Evolutionary conservation across 2,329 filamentous ascomycete species (phyloP).

Genomic region (Trichoderma simmonsii): DNA sequence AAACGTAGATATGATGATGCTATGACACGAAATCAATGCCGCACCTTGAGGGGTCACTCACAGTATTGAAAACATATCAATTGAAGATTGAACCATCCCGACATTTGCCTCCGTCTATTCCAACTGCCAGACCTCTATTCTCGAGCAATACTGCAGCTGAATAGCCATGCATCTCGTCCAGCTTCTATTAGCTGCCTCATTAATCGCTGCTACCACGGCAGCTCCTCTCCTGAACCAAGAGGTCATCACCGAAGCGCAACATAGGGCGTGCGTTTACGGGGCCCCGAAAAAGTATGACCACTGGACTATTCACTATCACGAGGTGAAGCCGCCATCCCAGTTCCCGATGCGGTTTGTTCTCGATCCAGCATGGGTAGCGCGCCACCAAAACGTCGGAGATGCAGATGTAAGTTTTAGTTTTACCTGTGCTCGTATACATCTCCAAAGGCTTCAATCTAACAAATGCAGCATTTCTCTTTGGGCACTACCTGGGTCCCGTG

Average conservation of each 20-base stretch:
- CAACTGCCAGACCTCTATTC: not conserved
- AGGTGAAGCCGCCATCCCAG: not conserved
- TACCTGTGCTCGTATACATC: not conserved
- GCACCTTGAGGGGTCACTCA: not conserved
- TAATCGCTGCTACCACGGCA: not conserved
- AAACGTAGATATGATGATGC: not conserved
- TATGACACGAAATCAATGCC: not conserved
- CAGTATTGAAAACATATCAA: not conserved
- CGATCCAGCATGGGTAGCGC: constrained; percentile 15
- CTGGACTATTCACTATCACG: constrained; percentile 16
- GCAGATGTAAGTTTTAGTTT: not conserved
- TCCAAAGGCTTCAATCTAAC: not conserved
- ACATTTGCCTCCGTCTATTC: not conserved
- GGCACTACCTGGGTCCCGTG: constrained; percentile 2
- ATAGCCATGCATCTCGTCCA: not conserved
- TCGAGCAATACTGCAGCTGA: not conserved
- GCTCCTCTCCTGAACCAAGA: not conserved
- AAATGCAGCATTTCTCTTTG: constrained; percentile 2
- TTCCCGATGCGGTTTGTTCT: not conserved
- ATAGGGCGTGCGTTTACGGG: constrained; percentile 10
- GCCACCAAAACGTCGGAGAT: constrained; percentile 3
- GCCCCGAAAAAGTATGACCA: not conserved
- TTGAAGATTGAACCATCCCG: not conserved
- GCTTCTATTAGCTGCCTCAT: not conserved
- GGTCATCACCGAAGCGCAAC: not conserved